Base-by-base conservation (phyloP, 2,329 filamentous ascomycete genomes). In the Hypoxylon sp. region DNA sequence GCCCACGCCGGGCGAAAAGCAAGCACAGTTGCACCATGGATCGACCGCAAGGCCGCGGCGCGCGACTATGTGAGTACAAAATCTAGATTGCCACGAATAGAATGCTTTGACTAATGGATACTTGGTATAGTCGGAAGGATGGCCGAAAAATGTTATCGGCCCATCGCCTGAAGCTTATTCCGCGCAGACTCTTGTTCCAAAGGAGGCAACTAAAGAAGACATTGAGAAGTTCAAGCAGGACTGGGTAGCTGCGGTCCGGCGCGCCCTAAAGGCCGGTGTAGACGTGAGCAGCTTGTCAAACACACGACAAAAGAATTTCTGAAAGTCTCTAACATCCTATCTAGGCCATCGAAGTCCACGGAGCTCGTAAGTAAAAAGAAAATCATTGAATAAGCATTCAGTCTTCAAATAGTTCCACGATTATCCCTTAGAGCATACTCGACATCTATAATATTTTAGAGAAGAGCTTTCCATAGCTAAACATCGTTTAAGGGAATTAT, bases 261-360 rank as follows among this genome's bases (percentile, higher is more conserved):
- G 77, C 23, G 78, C 79, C 1, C 67, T 80, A 16, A 65, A 69
- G 12, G 77, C 76, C 4, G 73, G 74, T 5, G 70, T 78, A 27
- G 78, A 80, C 60, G 74, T 73, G n/a, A 64, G 75, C 63, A 41
- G 12, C 34, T 14, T 11, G 3, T 3, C 12, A 0, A 9, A 52
- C 21, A 6, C 5, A 8, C 23, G 7, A 5, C 1, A 12, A 32
- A 12, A 14, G 4, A 23, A 4, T 23, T 19, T 1, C n/a, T 8
- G 9, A 23, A 7, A 12, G 27, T 37, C 21, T 12, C 55, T 65
- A 57, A 66, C 43, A 72, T 83, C 81, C n/a, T 53, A 69, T 45
- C 69, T 71, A 73, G 75, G 80, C 46, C 11, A 71, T 73, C n/a
- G 68, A 71, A 54, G 48, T 71, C 59, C 83, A 85, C 65, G 80